Base-by-base conservation (phyloP, 768 basidiomycete species). In the Kwoniella shandongensis region DNA sequence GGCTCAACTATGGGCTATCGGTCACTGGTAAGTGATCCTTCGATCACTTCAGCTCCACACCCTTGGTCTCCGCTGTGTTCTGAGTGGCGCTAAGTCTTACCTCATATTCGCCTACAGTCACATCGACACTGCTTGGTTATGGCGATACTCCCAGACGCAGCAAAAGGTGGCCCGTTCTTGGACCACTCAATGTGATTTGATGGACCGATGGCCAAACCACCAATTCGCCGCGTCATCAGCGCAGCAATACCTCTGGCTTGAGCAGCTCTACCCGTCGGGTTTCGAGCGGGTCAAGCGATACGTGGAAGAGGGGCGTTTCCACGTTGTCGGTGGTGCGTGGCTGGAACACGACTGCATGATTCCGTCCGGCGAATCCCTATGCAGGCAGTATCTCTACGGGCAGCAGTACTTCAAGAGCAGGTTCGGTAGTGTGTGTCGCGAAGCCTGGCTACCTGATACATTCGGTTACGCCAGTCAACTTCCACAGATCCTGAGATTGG, bases 141-240 rank as follows among this genome's bases (percentile, higher is more conserved):
- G 93, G 93, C 91, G 92, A 0, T 96, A 91, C 79, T 81, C 83
- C n/a, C 89, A 88, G 26, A 94, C 93, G 0, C 91, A 94, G 72
- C 93, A 97, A 77, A 97, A 97, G 78, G 87, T 89, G 7, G 93
- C 93, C 4, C 84, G 91, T 15, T 91, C 89, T 0, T 97, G 93
- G 93, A 86, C 89, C 0, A 93, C 92, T 1, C 92, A 96, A 73
- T 55, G 92, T 15, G 91, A 96, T 73, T 83, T 97, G 44, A 94
- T 97, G 88, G 86, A 91, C 20, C 86, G 91, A 17, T 97, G 91
- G 75, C 91, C 91, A 0, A 92, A 96, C 71, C 91, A 96, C 71
- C 82, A 88, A 17, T 98, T 98, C 74, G 82, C 86, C 0, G 77
- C 76, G 1, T 72, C 70, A 5, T 73, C 74, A 23, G 77, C 77